phyloP scores from a whole-genome alignment of 176 grass and related monocot genomes.

The Urochloa ruziziensis region DNA sequence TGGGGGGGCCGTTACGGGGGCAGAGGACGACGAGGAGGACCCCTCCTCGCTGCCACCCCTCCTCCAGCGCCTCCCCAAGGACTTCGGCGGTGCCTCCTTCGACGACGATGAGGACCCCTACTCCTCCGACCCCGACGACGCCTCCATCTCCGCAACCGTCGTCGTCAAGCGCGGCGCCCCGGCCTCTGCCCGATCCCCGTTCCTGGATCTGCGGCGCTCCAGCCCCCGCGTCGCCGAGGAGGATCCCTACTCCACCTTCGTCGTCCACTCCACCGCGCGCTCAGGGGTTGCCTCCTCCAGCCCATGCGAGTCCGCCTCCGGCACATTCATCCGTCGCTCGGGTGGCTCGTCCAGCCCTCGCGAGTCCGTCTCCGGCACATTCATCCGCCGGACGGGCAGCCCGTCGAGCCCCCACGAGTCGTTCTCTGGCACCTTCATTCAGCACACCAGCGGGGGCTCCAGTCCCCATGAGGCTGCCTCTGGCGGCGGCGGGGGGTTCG shows the following conservation, averaged over 20 bases:
- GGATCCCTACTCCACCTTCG: conserved; percentile 68
- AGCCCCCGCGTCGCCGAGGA: conserved; percentile 47
- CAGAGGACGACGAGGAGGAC: conserved; percentile 60
- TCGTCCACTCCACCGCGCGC: conserved; percentile 46
- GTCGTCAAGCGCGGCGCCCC: conserved; percentile 60
- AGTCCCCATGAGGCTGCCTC: conserved; percentile 33
- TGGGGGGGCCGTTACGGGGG: neutral
- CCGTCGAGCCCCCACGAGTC: conserved; percentile 36
- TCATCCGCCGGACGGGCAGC: conserved; percentile 28
- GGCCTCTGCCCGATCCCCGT: conserved; percentile 54
- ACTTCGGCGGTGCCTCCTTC: conserved; percentile 87
- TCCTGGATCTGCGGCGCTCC: conserved; percentile 66
- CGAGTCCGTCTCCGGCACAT: conserved; percentile 58
- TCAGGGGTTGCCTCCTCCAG: conserved; percentile 29
- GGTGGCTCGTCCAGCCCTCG: conserved; percentile 24
- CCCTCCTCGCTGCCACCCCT: conserved; percentile 91
- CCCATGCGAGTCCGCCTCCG: conserved; percentile 46
- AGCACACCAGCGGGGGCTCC: conserved; percentile 36
- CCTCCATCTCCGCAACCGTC: conserved; percentile 56
- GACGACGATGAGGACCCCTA: conserved; percentile 77
- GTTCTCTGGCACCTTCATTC: conserved; percentile 53
- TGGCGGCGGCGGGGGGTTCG: conserved; percentile 57
- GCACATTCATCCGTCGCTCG: conserved; percentile 44
- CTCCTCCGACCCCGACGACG: conserved; percentile 49
- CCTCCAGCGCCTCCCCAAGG: conserved; percentile 97